Percentiles rank a stretch among this genome's conserved stretches.
Conservation (phyloP, 306 rosid species). For the Dalbergia cochinchinensis region DNA sequence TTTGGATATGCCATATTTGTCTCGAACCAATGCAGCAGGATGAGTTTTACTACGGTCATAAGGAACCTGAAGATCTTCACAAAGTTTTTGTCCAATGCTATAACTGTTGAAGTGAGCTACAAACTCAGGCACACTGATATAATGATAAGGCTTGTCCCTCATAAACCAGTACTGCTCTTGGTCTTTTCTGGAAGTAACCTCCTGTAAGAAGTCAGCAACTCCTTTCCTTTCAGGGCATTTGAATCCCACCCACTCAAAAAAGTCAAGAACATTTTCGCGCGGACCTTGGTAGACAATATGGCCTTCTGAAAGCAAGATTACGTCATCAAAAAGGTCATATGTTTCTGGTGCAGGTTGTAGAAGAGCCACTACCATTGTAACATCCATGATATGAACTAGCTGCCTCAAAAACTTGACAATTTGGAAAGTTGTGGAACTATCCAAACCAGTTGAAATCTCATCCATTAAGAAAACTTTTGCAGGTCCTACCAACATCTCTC, state of each 20-base stretch:
- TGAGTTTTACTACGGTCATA: conserved; percentile 59
- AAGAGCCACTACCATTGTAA: conserved; percentile 77
- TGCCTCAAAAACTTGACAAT: conserved; percentile 73
- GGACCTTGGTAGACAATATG: conserved; percentile 84
- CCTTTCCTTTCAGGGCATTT: conserved; percentile 85
- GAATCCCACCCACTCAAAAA: conserved; percentile 70
- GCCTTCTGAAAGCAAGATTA: conserved; percentile 79
- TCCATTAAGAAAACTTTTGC: conserved; percentile 81
- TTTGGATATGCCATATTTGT: conserved; percentile 71
- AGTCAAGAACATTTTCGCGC: conserved; percentile 58
- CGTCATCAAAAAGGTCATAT: conserved; percentile 73
- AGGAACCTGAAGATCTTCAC: conserved; percentile 56
- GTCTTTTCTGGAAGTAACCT: conserved; percentile 83
- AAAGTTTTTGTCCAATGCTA: conserved; percentile 52
- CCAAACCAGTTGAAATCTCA: conserved; percentile 83
- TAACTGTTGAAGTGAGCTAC: conserved; percentile 52
- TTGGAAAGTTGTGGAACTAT: conserved; percentile 80
- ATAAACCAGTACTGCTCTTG: conserved; percentile 78
- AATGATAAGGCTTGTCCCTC: conserved; percentile 64
- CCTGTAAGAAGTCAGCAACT: conserved; percentile 78
- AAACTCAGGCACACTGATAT: conserved; percentile 59
- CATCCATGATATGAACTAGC: conserved; percentile 70
- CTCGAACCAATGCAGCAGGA: conserved; percentile 68
- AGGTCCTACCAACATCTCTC: conserved; percentile 88
- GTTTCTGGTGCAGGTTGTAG: conserved; percentile 86